Base-by-base conservation (phyloP, 2,329 filamentous ascomycete species). In the Penicillium freii region DNA sequence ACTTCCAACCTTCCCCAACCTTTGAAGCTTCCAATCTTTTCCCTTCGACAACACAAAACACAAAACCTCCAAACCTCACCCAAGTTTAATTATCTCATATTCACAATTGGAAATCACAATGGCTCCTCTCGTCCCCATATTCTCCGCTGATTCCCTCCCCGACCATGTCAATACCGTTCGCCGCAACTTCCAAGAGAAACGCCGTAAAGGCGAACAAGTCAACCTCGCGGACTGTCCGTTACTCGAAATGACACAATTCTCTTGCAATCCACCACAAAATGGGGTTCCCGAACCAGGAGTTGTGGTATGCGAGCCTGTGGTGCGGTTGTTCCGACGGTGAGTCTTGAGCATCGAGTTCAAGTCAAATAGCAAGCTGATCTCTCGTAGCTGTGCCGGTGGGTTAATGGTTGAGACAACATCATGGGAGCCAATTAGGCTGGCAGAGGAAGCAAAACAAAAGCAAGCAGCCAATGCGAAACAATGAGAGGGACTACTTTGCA, bases 321-420 rank as follows among this genome's bases (percentile, higher is more conserved):
- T 85, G 66, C 73, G 84, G 68, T 71, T 85, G 50, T 84, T 87
- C 70, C 74, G 85, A 68, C 77, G 76, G 85, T 87, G 71, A 73
- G 81, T 52, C 9, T 47, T 51, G 46, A 13, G 11, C 23, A n/a
- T 33, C 15, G 27, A 6, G n/a, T 39, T 21, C 8, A 5, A 27
- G 11, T 52, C 23, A 44, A 53, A 46, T 23, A n/a, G 23, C 31
- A 13, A 38, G 38, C 58, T 60, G 42, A 48, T 62, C 56, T 62
- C 56, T 57, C 49, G 19, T 52, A 77, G 75, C 57, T 78, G 84
- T 69, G 79, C 78, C 27, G 75, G 79, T 64, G 82, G 82, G 21
- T 69, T 86, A 64, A 83, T 79, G 46, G 82, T 87, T 15, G 85
- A 87, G 70, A 87, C 84, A 34, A 87, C 85, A 36, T 77, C 78